Conservation (phyloP, 805 yeast genomes). For the Wickerhamiella brachini region DNA sequence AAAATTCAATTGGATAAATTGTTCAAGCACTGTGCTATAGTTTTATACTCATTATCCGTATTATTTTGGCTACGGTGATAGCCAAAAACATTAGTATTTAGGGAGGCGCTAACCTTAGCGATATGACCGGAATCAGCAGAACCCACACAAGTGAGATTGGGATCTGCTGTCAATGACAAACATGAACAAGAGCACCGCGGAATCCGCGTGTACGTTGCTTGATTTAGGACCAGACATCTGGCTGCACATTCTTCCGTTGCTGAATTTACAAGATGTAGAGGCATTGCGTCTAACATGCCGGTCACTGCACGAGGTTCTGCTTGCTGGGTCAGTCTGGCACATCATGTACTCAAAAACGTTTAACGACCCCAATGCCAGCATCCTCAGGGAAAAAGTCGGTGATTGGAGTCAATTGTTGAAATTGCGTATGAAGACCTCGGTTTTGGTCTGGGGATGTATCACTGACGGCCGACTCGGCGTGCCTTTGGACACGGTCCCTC, state of each 20-base stretch:
- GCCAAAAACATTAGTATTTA: too few species aligned
- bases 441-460: not conserved
- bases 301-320: not conserved
- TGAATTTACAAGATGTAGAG: not conserved
- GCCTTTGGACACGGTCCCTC: not conserved
- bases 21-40: too few species aligned
- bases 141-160: too few species aligned
- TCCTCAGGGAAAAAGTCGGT: not conserved
- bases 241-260: not conserved
- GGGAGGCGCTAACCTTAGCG: too few species aligned
- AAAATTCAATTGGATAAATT: too few species aligned
- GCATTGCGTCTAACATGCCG: not conserved
- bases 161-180: not conserved
- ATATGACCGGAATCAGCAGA: too few species aligned
- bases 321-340: not conserved
- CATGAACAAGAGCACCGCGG: not conserved
- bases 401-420: not conserved
- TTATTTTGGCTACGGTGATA: too few species aligned
- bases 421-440: not conserved
- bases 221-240: conserved; percentile 1
- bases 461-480: not conserved
- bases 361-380: not conserved
- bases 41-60: too few species aligned
- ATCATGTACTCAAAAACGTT: not conserved
- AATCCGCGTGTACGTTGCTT: not conserved